These are phyloP conservation scores for Cystobasidium sp. DNA, from an alignment of 1,284 basidiomycete species.

Conservation along the genomic window DNA sequence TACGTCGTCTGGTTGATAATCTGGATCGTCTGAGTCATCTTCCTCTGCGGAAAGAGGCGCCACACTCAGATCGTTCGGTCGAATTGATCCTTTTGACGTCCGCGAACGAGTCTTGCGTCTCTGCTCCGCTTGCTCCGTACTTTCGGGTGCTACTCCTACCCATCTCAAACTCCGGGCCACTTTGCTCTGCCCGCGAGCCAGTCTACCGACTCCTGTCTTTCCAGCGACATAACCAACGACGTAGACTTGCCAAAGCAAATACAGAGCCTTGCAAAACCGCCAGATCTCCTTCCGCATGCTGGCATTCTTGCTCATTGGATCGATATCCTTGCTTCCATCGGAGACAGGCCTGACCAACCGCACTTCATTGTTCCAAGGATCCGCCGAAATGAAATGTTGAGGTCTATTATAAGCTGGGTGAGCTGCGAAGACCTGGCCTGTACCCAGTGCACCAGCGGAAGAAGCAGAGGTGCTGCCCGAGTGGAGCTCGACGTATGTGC, in stretches of 20 bases:
- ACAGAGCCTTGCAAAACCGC: conserved; percentile 28
- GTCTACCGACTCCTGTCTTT: conserved; percentile 19
- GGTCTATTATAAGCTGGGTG: conserved; percentile 18
- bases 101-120: not conserved
- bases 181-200: conserved; percentile 14
- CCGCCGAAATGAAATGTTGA: not conserved
- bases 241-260: conserved; percentile 33
- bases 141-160: conserved; percentile 7
- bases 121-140: not conserved
- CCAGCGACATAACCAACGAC: conserved; percentile 15
- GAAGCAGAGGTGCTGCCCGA: conserved; percentile 9
- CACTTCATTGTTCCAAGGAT: conserved; percentile 37
- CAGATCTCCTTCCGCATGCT: conserved; percentile 36
- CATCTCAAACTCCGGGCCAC: conserved; percentile 16
- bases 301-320: conserved; percentile 35
- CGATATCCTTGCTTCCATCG: conserved; percentile 12
- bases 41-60: not conserved
- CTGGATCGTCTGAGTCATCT: conserved; percentile 23
- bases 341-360: conserved; percentile 24
- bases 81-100: not conserved
- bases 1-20: not conserved
- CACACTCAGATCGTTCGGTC: not conserved
- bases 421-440: conserved; percentile 15
- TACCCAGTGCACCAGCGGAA: conserved; percentile 5
- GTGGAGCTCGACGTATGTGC: conserved; percentile 37